These are phyloP conservation scores for Pseudozyma tsukubaensis DNA, from an alignment of 1,284 basidiomycete species.

Conservation along the genomic window DNA sequence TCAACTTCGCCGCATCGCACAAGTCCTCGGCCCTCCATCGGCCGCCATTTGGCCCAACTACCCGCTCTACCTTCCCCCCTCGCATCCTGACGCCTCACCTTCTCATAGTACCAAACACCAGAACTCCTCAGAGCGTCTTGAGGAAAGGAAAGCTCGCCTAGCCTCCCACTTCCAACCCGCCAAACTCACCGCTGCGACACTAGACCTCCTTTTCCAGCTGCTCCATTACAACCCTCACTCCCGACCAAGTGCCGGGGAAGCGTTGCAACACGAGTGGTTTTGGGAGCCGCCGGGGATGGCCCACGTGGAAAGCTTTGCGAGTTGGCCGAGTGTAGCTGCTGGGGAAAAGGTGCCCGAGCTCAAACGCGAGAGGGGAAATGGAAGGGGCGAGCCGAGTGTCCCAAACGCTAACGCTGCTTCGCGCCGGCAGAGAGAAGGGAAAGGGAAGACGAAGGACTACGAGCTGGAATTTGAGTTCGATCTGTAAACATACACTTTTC, in stretches of 20 bases:
- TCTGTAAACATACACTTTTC: conserved; percentile 1
- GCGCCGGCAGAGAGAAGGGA: background rate
- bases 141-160: too few relatives aligned
- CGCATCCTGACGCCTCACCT: too few relatives aligned
- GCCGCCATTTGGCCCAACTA: conserved; percentile 88
- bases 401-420: conserved; percentile 3
- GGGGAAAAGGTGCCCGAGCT: conserved; percentile 77
- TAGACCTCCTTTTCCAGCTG: conserved; percentile 84
- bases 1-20: conserved; percentile 82
- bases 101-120: too few relatives aligned
- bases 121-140: too few relatives aligned
- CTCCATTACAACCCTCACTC: conserved; percentile 88
- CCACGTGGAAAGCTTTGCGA: conserved; percentile 95
- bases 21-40: conserved; percentile 88
- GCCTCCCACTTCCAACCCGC: too few relatives aligned
- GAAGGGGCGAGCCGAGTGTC: conserved; percentile 3
- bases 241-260: conserved; percentile 87
- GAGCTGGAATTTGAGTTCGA: conserved; percentile 38
- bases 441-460: conserved; percentile 13
- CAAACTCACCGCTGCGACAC: conserved; percentile 66
- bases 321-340: conserved; percentile 95
- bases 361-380: too few relatives aligned
- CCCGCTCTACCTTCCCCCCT: conserved; percentile 68
- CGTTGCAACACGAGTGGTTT: conserved; percentile 90
- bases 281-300: conserved; percentile 90